Evolutionary conservation across 495 filamentous ascomycete genomes (phyloP).

Genomic region (Bryoglossum gracile): DNA sequence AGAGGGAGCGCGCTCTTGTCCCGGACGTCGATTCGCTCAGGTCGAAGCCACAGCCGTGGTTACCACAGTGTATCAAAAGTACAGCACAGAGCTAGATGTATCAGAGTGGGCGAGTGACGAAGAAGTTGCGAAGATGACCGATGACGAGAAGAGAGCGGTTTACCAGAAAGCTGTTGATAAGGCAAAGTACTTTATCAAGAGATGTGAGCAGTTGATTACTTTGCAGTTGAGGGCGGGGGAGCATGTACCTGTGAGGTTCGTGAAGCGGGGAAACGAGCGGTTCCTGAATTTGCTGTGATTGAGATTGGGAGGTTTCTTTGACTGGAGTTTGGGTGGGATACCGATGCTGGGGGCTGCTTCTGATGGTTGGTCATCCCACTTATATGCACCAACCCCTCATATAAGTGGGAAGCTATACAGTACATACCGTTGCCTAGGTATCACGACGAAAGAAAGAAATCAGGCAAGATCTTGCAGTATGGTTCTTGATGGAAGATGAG

Average conservation of each 20-base stretch:
- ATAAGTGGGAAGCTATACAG: too few species aligned
- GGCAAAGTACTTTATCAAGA: slow-evolving; percentile 26
- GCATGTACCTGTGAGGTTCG: slow-evolving; percentile 52
- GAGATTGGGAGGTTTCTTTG: too few species aligned
- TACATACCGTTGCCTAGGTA: too few species aligned
- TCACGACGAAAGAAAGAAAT: too few species aligned
- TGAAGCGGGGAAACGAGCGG: slow-evolving; percentile 52
- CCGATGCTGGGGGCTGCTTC: too few species aligned
- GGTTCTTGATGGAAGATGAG: too few species aligned
- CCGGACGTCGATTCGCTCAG: slow-evolving; percentile 65
- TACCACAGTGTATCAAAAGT: slow-evolving; percentile 54
- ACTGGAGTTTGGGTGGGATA: too few species aligned
- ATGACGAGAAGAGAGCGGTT: slow-evolving; percentile 35
- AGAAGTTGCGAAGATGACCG: slow-evolving; percentile 48
- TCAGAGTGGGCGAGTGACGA: slow-evolving; percentile 52
- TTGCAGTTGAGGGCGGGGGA: slow-evolving; percentile 49
- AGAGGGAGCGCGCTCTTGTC: slow-evolving; percentile 62
- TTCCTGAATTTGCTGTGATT: slow-evolving; percentile 36
- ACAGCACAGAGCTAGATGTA: slow-evolving; percentile 59
- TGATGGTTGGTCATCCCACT: too few species aligned
- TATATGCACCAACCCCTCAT: too few species aligned
- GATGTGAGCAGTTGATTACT: slow-evolving; percentile 49
- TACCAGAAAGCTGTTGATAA: slow-evolving; percentile 43
- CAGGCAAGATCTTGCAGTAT: too few species aligned
- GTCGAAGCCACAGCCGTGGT: slow-evolving; percentile 67